Conservation (phyloP, 2,329 filamentous ascomycete genomes). For the Nemania sp. region DNA sequence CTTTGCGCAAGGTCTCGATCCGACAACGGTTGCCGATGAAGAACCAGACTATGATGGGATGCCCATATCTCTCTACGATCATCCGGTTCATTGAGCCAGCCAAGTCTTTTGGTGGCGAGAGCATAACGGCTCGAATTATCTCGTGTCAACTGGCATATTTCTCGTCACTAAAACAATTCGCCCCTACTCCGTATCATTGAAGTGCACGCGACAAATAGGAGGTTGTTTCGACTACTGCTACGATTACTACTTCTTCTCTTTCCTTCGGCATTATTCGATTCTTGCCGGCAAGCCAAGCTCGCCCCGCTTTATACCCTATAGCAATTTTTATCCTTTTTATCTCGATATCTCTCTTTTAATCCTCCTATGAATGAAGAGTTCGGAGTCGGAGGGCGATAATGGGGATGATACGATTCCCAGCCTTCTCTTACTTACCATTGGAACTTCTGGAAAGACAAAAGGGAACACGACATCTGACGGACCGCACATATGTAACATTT, state of each 20-base stretch:
- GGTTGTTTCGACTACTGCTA: too few relatives aligned
- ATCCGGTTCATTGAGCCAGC: slow-evolving; percentile 9
- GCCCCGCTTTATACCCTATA: slow-evolving; percentile 20
- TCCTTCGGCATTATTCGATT: slow-evolving; percentile 4
- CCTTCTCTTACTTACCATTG: neutral
- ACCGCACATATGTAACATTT: slow-evolving; percentile 6
- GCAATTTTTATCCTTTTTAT: slow-evolving; percentile 5
- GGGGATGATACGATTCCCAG: neutral
- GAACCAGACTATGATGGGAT: slow-evolving; percentile 30
- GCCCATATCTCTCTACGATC: slow-evolving; percentile 25
- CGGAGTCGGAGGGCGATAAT: slow-evolving; percentile 1
- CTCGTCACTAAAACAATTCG: neutral
- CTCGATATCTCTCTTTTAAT: neutral
- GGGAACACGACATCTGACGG: slow-evolving; percentile 3
- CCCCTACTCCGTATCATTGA: neutral
- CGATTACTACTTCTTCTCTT: slow-evolving; percentile 1
- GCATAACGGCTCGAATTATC: neutral
- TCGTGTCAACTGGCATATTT: neutral
- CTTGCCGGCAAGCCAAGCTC: slow-evolving; percentile 4
- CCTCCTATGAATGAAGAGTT: neutral
- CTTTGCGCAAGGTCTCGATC: slow-evolving; percentile 10
- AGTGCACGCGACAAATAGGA: slow-evolving; percentile 1
- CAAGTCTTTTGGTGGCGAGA: neutral
- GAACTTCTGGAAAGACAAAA: neutral
- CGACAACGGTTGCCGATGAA: slow-evolving; percentile 9